phyloP scores from a whole-genome alignment of 139 green algal genomes.

The Coelastrella sp. region DNA sequence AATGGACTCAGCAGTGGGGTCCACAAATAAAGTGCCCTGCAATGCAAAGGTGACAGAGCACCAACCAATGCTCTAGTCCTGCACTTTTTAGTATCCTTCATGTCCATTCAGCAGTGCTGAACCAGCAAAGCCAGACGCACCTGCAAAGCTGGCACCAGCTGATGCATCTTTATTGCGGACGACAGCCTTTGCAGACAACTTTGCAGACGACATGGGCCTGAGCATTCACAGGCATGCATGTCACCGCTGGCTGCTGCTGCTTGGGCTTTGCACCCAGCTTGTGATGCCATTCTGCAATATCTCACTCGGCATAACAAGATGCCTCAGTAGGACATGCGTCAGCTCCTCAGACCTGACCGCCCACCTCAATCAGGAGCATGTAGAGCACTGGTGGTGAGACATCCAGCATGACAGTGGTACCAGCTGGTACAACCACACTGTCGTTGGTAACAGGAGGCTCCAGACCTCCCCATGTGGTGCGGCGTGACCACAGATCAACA shows the following conservation, averaged over 20 bases:
- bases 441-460: slow-evolving; percentile 63
- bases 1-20: slow-evolving; percentile 31
- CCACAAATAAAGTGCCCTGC: slow-evolving; percentile 71
- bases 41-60: neutral
- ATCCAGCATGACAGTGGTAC: slow-evolving; percentile 71
- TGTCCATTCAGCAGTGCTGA: too few species aligned
- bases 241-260: too few species aligned
- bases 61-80: neutral
- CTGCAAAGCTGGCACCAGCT: too few species aligned
- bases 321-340: too few species aligned
- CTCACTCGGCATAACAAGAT: too few species aligned
- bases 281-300: too few species aligned
- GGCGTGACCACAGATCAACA: slow-evolving; percentile 70
- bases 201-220: neutral
- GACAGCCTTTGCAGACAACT: neutral
- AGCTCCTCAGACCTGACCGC: too few species aligned
- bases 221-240: too few species aligned
- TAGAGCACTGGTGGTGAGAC: slow-evolving; percentile 63
- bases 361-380: slow-evolving; percentile 50
- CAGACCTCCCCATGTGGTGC: slow-evolving; percentile 72
- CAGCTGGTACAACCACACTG: slow-evolving; percentile 56
- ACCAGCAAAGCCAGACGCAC: too few species aligned
- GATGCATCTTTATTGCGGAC: too few species aligned
- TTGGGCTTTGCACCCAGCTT: too few species aligned
- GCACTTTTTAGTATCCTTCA: too few species aligned